Base-by-base conservation (phyloP, 129 eudicot species). In the Ambrosia trifida region DNA sequence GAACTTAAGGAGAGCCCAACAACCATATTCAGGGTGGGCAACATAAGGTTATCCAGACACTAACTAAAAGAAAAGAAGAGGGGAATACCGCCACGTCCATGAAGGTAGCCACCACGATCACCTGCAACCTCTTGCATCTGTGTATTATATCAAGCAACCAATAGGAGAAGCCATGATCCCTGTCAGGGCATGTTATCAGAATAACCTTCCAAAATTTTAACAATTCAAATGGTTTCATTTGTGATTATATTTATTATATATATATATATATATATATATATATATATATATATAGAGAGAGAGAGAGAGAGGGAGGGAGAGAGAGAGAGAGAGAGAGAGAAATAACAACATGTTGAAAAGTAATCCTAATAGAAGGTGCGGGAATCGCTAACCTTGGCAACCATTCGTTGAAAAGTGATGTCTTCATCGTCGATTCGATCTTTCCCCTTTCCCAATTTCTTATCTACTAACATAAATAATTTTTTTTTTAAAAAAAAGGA, bases 121-220 rank as follows among this genome's bases (percentile, higher is more conserved):
- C 98, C 98, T 66, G 98, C 92, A 74, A 89, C 97, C 77, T 94
- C 98, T 89, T 94, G 98, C 98, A 94, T 94, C 98, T 94, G 98
- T 72, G 75, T 75, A 64, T 75, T 75, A 64, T 75, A 82, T 94
- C 84, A 94, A 87, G 72, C 88, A 70, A 86, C 90, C 93, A 66
- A 78, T 63, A 75, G 85, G 74, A 82, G 79, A 82, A 79, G 95
- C 98, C 98, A 94, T 67, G 72, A 87, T 94, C 98, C 98, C 98
- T 94, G 98, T 76, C 78, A 70, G 98, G 96, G 96, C 95, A 85
- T 84, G 95, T 94, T 87, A 89, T 94, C 87, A 94, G 96, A 81
- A 83, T 31, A 85, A 73, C 73, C 30, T 65, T 45, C 76, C 72
- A 72, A 63, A 70, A 51, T 32, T 47, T 14, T 18, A 31, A n/a